phyloP scores from a whole-genome alignment of 1,139 yeast species.

The Pneumocystis oryctolagi region DNA sequence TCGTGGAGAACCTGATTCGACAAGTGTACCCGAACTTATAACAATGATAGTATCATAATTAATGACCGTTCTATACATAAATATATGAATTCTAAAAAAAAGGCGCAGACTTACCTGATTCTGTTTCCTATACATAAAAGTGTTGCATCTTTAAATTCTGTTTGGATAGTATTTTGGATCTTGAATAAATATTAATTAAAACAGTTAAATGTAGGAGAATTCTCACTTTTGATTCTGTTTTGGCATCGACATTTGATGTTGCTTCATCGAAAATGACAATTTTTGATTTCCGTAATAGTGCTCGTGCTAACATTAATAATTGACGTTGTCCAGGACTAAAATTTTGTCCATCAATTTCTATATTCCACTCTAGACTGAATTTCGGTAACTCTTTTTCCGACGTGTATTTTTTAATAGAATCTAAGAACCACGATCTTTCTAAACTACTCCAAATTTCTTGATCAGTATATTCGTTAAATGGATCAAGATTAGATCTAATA shows the following conservation, averaged over 20 bases:
- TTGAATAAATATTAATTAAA: constrained; percentile 19
- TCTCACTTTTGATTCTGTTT: constrained; percentile 49
- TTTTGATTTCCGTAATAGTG: constrained; percentile 62
- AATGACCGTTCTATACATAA: constrained; percentile 33
- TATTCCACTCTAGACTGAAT: constrained; percentile 39
- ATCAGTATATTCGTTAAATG: constrained; percentile 52
- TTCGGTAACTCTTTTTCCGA: not conserved
- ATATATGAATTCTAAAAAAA: not conserved
- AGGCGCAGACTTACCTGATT: constrained; percentile 31
- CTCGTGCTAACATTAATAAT: constrained; percentile 80
- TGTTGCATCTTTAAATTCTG: constrained; percentile 73
- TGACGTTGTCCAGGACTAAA: constrained; percentile 86
- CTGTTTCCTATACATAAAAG: constrained; percentile 92
- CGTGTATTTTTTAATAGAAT: not conserved
- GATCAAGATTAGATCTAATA: constrained; percentile 77
- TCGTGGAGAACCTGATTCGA: constrained; percentile 73
- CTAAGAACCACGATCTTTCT: not conserved
- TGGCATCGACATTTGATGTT: constrained; percentile 94
- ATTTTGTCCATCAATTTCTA: constrained; percentile 76
- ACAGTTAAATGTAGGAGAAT: not conserved
- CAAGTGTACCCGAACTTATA: constrained; percentile 67
- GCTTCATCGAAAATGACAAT: constrained; percentile 86
- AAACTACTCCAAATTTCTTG: constrained; percentile 51
- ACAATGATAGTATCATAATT: constrained; percentile 84
- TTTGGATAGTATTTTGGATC: constrained; percentile 73